Base-by-base conservation (phyloP, 768 basidiomycete genomes). In the Pleurotus pulmonarius region DNA sequence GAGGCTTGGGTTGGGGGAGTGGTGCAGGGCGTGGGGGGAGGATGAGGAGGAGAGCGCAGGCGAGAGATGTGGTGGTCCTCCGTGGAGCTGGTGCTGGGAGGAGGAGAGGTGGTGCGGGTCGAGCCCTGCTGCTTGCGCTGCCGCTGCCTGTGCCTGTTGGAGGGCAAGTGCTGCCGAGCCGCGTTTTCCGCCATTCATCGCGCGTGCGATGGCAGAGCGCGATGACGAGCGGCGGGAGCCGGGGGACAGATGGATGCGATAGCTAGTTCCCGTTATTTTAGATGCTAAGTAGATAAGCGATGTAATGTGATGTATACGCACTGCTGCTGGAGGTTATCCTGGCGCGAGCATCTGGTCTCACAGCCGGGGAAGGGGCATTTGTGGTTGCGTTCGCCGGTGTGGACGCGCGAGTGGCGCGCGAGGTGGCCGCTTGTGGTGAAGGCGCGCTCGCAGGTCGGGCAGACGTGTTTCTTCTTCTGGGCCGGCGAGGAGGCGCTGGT, bases 361-460 rank as follows among this genome's bases (percentile, higher is more conserved):
- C 93, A 96, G 20, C 92, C 93, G n/a, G 94, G 93, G 74, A 92
- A 95, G 34, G 94, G 93, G 65, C 93, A 96, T 58, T 86, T 90
- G 75, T 94, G 91, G 71, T 94, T 94, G 59, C 91, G 81, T 65
- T 94, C 93, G 40, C 93, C 93, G 13, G 93, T 95, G 73, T 95
- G 93, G 11, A 94, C 88, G 55, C 92, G 78, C n/a, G 88, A 80
- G 66, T 95, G 93, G 46, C 93, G 82, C 0, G 92, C 89, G 16
- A 95, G 80, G 69, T 95, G 93, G 15, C 93, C 94, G 58, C 87
- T 88, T 22, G 93, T 95, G 54, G 91, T 92, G 71, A 95, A 95
- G 1, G 83, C 80, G 44, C 90, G 82, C 2, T 85, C 78, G 70
- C 93, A 95, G 4, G 81, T 84, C 1, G 69, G 62, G 67, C 93